Evolutionary conservation across 768 basidiomycete genomes (phyloP), one percentile per base, ranked within the genome.

Genomic region (Dioszegia crocea): DNA sequence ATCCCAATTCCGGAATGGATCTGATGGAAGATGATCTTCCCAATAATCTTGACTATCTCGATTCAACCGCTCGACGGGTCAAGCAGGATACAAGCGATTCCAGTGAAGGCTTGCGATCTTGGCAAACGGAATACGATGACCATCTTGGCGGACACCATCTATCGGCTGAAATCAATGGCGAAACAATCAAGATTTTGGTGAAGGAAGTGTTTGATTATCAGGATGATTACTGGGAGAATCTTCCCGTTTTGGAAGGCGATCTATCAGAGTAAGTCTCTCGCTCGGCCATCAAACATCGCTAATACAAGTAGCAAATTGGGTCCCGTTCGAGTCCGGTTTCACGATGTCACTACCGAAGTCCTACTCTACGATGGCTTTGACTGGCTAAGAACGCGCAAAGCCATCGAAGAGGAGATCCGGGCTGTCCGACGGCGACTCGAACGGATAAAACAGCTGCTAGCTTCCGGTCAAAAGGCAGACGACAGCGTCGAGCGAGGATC

Each of bases 351-450:
- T 63, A 75, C 88, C 47, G 82, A 82, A 0, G 68, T 97, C 23
- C 82, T 86, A 51, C 81, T 99, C 2, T 89, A 96, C 70, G 90
- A 92, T 57, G 96, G 96, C 1, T 99, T 92, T 68, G 96, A 99
- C 73, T 99, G 96, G 93, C 77, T 73, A 1, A 81, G 81, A 47
- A 99, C 96, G 3, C 85, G 94, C 30, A 86, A 83, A 77, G 83
- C 83, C 2, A 91, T 99, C 55, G 89, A 93, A 71, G 85, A 88
- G 36, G 87, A 91, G 74, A 83, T 91, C 45, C 89, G 87, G 70
- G 86, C 88, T 41, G 90, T 98, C 81, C 85, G 91, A 47, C 84
- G 85, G 53, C 85, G 85, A 29, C 81, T 99, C 49, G 85, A 88
- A 43, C 90, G 88, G 77, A 94, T 99, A 66, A 82, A 88, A 30